Evolutionary conservation across 2,329 filamentous ascomycete species (phyloP).

Genomic region (Trichoderma atrobrunneum): DNA sequence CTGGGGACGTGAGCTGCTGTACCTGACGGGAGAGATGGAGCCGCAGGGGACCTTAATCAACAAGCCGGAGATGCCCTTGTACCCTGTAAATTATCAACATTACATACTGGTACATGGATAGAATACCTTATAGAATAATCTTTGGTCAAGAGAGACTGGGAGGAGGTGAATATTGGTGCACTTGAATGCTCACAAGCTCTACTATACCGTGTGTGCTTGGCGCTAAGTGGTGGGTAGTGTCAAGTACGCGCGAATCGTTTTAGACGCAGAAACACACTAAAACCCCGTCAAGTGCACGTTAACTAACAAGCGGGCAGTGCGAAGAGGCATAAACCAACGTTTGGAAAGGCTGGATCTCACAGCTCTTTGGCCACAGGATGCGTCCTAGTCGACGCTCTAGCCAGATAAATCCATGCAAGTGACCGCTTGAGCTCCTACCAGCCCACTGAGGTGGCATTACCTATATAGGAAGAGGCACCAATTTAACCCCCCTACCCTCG

Average conservation of each 20-base stretch:
- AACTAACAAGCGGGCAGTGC: background rate
- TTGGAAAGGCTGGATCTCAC: background rate
- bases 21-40: slow-evolving; percentile 1
- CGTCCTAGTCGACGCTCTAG: background rate
- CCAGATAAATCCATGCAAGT: slow-evolving; percentile 2
- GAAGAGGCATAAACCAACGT: slow-evolving; percentile 7
- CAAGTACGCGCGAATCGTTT: background rate
- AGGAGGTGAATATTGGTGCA: background rate
- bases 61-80: background rate
- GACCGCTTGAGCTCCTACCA: background rate
- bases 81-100: background rate
- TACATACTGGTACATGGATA: background rate
- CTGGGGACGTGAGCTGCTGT: background rate
- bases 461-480: slow-evolving; percentile 16
- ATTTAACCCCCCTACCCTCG: slow-evolving; percentile 7
- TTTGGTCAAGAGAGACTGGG: background rate
- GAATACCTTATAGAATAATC: background rate
- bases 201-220: background rate
- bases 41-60: slow-evolving; percentile 5
- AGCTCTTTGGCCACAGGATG: background rate
- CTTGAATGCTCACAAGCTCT: background rate
- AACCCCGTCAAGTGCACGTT: background rate
- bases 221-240: background rate
- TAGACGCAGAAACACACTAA: background rate
- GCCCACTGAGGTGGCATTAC: slow-evolving; percentile 6